These are phyloP conservation scores for Penicillium sp. DNA, from an alignment of 2,329 filamentous ascomycete species.

Conservation along the genomic window DNA sequence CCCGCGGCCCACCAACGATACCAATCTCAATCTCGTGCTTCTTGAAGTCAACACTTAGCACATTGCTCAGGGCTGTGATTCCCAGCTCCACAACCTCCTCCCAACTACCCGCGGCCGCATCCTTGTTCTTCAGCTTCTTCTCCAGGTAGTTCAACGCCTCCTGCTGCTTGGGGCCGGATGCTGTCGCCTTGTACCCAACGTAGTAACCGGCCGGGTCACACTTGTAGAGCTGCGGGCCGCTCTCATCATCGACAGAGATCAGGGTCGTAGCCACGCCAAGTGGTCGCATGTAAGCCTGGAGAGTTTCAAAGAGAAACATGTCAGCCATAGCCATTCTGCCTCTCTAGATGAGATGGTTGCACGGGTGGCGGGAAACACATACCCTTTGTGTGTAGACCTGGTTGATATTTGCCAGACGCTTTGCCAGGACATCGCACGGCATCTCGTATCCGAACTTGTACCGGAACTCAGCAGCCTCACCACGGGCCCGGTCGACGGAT, in stretches of 20 bases:
- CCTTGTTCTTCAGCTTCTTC: constrained; percentile 99
- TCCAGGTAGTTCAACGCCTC: constrained; percentile 97
- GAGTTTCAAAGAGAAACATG: constrained; percentile 1
- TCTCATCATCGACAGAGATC: constrained; percentile 89
- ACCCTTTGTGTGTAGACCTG: constrained; percentile 98
- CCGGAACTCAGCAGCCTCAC: constrained; percentile 94
- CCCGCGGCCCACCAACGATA: constrained; percentile 83
- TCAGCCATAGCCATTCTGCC: constrained; percentile 2
- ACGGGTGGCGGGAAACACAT: constrained; percentile 33
- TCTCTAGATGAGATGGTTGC: background rate
- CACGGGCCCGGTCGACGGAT: constrained; percentile 86
- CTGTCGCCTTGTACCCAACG: constrained; percentile 96
- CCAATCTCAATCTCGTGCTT: constrained; percentile 98
- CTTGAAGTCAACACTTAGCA: constrained; percentile 99
- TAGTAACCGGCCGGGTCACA: constrained; percentile 98
- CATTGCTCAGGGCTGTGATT: constrained; percentile 91
- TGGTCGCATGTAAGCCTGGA: constrained; percentile 91
- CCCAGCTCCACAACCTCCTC: constrained; percentile 97
- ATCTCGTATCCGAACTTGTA: constrained; percentile 99
- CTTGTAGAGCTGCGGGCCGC: constrained; percentile 94
- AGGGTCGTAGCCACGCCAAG: constrained; percentile 93
- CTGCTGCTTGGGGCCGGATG: constrained; percentile 96
- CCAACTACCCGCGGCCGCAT: constrained; percentile 86
- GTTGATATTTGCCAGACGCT: constrained; percentile 97
- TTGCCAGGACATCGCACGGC: constrained; percentile 94